Conservation (phyloP, 768 basidiomycete species). For the Filobasidium wieringae region DNA sequence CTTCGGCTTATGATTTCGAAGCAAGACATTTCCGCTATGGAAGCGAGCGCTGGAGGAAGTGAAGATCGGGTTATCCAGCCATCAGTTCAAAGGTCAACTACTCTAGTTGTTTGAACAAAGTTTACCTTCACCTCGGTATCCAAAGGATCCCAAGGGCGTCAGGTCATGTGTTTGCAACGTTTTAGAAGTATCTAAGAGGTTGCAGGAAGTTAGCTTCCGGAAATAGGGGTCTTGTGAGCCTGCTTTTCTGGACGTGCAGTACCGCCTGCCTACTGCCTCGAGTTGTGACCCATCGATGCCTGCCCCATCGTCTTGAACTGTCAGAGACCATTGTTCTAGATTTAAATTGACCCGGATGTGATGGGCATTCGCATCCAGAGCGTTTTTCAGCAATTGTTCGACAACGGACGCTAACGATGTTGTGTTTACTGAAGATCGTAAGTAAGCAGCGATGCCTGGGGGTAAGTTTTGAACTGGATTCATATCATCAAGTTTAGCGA, state of each 20-base stretch:
- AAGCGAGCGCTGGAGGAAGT: slow-evolving; percentile 75
- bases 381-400: slow-evolving; percentile 74
- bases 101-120: no score
- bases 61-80: no score
- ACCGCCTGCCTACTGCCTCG: slow-evolving; percentile 16
- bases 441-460: not conserved
- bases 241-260: not conserved
- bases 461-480: not conserved
- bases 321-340: slow-evolving; percentile 64
- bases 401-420: slow-evolving; percentile 41
- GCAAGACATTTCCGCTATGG: slow-evolving; percentile 63
- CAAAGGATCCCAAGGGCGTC: slow-evolving; percentile 48
- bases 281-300: slow-evolving; percentile 60
- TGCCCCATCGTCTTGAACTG: slow-evolving; percentile 68
- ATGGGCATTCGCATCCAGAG: slow-evolving; percentile 63
- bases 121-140: slow-evolving; percentile 82
- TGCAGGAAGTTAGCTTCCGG: no score
- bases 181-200: slow-evolving; percentile 5
- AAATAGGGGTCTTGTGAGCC: not conserved
- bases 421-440: not conserved
- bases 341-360: slow-evolving; percentile 61
- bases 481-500: no score
- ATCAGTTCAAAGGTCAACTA: not conserved
- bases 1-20: slow-evolving; percentile 62
- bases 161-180: not conserved